Evolutionary conservation across 75 land plant species (phyloP).

Genomic region (Sequoiadendron giganteum): DNA sequence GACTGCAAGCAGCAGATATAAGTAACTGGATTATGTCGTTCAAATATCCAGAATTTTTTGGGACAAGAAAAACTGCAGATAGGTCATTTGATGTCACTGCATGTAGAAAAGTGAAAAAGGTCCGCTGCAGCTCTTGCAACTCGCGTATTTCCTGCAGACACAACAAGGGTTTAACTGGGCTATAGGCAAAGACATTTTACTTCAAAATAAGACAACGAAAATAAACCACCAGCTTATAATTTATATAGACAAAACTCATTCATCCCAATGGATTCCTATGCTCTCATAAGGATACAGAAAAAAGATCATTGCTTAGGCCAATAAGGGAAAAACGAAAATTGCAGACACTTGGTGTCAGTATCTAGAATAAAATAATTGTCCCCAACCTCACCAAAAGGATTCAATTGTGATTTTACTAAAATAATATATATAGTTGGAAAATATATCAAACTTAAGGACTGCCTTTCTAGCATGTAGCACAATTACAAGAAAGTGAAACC

Average conservation of each 20-base stretch:
- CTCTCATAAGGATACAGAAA: not conserved
- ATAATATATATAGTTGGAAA: too few relatives aligned
- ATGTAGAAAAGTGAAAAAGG: constrained; percentile 78
- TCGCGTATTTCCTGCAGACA: constrained; percentile 88
- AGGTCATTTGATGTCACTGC: constrained; percentile 75
- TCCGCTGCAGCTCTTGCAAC: constrained; percentile 78
- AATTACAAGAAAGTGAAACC: too few relatives aligned
- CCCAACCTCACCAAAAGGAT: not conserved
- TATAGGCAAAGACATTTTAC: not conserved
- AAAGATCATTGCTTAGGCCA: not conserved
- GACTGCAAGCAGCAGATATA: constrained; percentile 62
- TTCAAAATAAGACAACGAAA: not conserved
- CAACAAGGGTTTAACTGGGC: not conserved
- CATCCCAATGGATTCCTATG: not conserved
- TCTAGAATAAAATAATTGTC: not conserved
- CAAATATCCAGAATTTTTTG: constrained; percentile 57
- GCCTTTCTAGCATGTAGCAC: too few relatives aligned
- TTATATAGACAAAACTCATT: not conserved
- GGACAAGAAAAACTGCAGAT: constrained; percentile 76
- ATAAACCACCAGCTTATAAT: not conserved
- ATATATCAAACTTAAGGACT: too few relatives aligned
- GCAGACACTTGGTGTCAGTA: not conserved
- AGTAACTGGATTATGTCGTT: constrained; percentile 75
- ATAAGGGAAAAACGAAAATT: not conserved
- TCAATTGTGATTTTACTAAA: too few relatives aligned